These are phyloP conservation scores for Pseudoperonospora humuli DNA, from an alignment of 352 stramenopile genomes.

Conservation along the genomic window DNA sequence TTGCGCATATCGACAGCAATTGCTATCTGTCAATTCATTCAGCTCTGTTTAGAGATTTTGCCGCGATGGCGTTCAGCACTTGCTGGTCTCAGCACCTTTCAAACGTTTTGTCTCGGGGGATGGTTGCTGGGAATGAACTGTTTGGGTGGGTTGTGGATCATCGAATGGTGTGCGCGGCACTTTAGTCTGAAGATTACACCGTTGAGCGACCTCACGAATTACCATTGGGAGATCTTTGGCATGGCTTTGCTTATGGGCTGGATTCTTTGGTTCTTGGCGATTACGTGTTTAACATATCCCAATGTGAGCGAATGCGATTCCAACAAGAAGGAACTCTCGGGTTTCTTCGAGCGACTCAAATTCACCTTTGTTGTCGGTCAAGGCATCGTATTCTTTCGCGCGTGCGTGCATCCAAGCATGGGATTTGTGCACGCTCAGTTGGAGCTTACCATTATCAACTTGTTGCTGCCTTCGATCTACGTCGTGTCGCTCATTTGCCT, in stretches of 20 bases:
- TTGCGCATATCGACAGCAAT: slow-evolving; percentile 75
- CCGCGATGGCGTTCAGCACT: slow-evolving; percentile 60
- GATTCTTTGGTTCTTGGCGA: slow-evolving; percentile 77
- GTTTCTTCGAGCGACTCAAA: slow-evolving; percentile 75
- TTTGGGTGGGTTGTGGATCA: slow-evolving; percentile 50
- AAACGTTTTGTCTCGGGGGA: slow-evolving; percentile 51
- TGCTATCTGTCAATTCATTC: slow-evolving; percentile 78
- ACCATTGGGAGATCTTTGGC: slow-evolving; percentile 77
- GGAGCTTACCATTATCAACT: slow-evolving; percentile 85
- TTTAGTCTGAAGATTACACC: slow-evolving; percentile 60
- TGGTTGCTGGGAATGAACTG: slow-evolving; percentile 59
- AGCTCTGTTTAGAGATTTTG: slow-evolving; percentile 77
- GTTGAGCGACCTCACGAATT: slow-evolving; percentile 50
- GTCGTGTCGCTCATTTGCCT: slow-evolving; percentile 77
- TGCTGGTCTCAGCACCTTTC: slow-evolving; percentile 35
- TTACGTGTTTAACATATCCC: slow-evolving; percentile 52
- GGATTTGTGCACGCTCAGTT: slow-evolving; percentile 83
- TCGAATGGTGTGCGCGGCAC: slow-evolving; percentile 75
- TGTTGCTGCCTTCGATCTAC: slow-evolving; percentile 81
- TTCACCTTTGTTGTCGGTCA: slow-evolving; percentile 76
- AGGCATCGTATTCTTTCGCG: slow-evolving; percentile 69
- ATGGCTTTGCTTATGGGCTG: slow-evolving; percentile 68
- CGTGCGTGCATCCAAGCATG: slow-evolving; percentile 75
- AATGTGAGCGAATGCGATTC: slow-evolving; percentile 49
- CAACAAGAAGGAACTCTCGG: slow-evolving; percentile 54